Evolutionary conservation across 805 yeast genomes (phyloP), one percentile per base, ranked within the genome.

Genomic region (Scheffersomyces spartinae): DNA sequence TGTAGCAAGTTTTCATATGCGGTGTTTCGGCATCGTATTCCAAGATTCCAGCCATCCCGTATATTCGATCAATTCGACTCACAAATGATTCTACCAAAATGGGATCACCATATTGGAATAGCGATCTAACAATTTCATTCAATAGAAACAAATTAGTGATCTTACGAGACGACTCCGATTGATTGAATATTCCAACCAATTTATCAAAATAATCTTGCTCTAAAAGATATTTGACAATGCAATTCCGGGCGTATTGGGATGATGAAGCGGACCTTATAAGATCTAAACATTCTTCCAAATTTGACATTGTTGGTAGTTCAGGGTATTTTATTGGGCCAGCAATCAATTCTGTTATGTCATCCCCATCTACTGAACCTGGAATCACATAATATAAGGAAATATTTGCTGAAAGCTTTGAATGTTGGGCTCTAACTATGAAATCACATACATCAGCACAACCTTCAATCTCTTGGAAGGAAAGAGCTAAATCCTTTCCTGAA

Each of bases 11-110:
- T 48, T 83, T 85, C 35, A 65, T 64, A 9, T 63, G 62, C 1
- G 95, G 95, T 40, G 68, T 83, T 29, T 82, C 94, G 0, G 91
- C 80, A 47, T 91, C 96, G 48, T 84, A 58, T 48, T 91, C 98
- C 24, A 88, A 52, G 8, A 84, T 78, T 1, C 95, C 94, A 8
- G 77, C 67, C 3, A 83, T 53, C 1, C 80, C 79, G 39, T 47
- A 23, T 7, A 56, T 42, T 20, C 48, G 53, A 7, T 42, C 43
- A n/a, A n/a, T 25, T 55, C 61, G 6, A 44, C 31, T 4, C 45
- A 37, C 4, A 58, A 32, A 8, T 60, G 42, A 22, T 23, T 55
- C 64, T 9, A 60, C 33, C 8, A 60, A 34, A 5, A 37, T 13
- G 5, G 45, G 35, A 25, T 86, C 95, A 41, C 81, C 83, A 50